A percentile compares a stretch with the other conserved stretches of the same genome.
phyloP scores from a whole-genome alignment of 306 rosid genomes.

The Ammopiptanthus mongolicus region DNA sequence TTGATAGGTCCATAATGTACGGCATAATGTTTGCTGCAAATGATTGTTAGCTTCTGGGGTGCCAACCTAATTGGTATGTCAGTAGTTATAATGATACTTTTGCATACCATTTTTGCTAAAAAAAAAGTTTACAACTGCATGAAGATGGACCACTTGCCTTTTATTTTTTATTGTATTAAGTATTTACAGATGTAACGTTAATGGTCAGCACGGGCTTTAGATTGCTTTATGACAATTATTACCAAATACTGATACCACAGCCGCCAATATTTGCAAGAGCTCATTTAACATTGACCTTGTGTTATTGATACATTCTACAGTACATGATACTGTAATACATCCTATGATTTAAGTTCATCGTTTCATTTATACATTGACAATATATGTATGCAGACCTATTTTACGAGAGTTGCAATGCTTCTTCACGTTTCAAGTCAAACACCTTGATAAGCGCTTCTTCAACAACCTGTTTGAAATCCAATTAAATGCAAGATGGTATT shows the following conservation, averaged over 20 bases:
- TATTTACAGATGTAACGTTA: background rate
- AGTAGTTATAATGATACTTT: no score
- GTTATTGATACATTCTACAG: constrained; percentile 8
- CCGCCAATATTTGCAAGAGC: background rate
- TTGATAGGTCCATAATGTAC: constrained; percentile 1
- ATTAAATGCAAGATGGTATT: background rate
- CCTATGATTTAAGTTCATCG: background rate
- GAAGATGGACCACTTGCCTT: background rate
- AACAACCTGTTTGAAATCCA: constrained; percentile 52
- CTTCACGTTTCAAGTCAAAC: constrained; percentile 78
- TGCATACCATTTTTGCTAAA: no score
- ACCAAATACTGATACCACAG: background rate
- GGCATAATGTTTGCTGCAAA: no score
- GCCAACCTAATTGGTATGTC: no score
- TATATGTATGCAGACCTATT: constrained; percentile 11
- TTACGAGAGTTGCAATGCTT: constrained; percentile 57
- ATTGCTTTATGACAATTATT: background rate
- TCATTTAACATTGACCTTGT: background rate
- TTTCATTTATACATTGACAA: constrained; percentile 28
- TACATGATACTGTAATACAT: constrained; percentile 9
- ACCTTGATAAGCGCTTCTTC: constrained; percentile 82
- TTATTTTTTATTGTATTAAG: background rate
- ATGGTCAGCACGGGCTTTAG: background rate
- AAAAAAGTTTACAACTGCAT: constrained; percentile 11
- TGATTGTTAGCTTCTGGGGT: background rate